Base-by-base conservation (phyloP, 2,329 filamentous ascomycete species). In the Cladosporium sp. region DNA sequence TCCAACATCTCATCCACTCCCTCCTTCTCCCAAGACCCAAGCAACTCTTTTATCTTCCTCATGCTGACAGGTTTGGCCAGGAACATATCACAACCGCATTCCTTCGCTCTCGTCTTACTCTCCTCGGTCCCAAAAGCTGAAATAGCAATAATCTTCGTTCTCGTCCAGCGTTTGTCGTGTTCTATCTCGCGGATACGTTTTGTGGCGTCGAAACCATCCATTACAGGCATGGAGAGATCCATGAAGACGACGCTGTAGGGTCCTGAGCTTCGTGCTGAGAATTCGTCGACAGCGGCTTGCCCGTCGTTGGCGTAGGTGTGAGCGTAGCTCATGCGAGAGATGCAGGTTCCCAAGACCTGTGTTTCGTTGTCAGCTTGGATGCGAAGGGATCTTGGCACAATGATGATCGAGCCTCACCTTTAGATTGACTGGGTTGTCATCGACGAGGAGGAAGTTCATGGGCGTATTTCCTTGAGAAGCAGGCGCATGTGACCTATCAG, bases 201-300 rank as follows among this genome's bases (percentile, higher is more conserved):
- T 9, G 65, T 61, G 6, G 63, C 62, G 17, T 67, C 63, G 36
- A 61, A 66, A 3, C 65, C 65, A 11, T 65, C 58, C 61, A 68
- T 63, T 4, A 63, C 45, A 0, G 66, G 66, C 67, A 69, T 69
- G 6, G 51, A 60, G 0, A 69, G 58, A 25, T 66, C 78, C 77
- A 81, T 80, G 15, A 81, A 72, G 3, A 81, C 74, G 38, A 79
- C 73, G 45, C 75, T 74, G 49, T 58, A 60, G 25, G 57, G 20
- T 12, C 25, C 37, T 20, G 36, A n/a, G 28, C 39, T 30, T 1
- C 49, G 34, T 62, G 43, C 36, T 73, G 67, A 20, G 49, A 75
- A 37, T 3, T 12, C 36, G 36, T 37, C 36, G 9, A 37, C 15
- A 12, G 36, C 36, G 3, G 36, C 36, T 37, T 37, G 36, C 4